Percentiles rank a stretch among this genome's conserved stretches.
Conservation (phyloP, 139 green algal species). For the Chlamydomonas eustigma region DNA sequence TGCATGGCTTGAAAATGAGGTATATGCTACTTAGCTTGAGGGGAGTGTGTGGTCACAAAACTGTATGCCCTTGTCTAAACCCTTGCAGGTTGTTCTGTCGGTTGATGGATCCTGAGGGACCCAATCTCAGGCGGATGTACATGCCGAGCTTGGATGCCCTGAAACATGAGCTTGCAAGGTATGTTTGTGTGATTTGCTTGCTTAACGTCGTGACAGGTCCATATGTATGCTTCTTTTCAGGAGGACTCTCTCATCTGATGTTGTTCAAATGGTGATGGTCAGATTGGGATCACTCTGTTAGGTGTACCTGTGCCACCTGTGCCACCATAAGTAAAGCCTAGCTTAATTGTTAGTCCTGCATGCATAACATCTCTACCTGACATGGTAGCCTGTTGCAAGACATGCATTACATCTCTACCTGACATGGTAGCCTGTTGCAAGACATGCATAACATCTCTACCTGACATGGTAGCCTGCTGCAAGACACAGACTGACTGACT, state of each 20-base stretch:
- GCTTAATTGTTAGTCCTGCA: too few species aligned
- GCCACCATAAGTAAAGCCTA: too few species aligned
- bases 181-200: slow-evolving; percentile 22
- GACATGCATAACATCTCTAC: too few species aligned
- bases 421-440: too few species aligned
- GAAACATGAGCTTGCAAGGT: slow-evolving; percentile 60
- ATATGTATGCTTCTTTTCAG: background rate
- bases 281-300: too few species aligned
- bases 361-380: too few species aligned
- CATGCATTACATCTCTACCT: too few species aligned
- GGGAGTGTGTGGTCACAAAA: background rate
- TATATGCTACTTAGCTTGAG: background rate
- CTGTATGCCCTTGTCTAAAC: background rate
- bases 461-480: slow-evolving; percentile 14
- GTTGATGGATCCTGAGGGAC: slow-evolving; percentile 54
- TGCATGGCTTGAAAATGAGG: background rate
- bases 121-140: slow-evolving; percentile 77
- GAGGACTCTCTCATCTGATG: too few species aligned
- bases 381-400: too few species aligned
- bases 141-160: slow-evolving; percentile 70
- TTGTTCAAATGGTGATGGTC: too few species aligned
- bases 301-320: too few species aligned
- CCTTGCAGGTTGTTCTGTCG: slow-evolving; percentile 52
- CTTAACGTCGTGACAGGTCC: slow-evolving; percentile 37
- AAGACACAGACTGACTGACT: too few species aligned